Evolutionary conservation across 2,329 filamentous ascomycete species (phyloP).

Genomic region (Xylaria sp.): DNA sequence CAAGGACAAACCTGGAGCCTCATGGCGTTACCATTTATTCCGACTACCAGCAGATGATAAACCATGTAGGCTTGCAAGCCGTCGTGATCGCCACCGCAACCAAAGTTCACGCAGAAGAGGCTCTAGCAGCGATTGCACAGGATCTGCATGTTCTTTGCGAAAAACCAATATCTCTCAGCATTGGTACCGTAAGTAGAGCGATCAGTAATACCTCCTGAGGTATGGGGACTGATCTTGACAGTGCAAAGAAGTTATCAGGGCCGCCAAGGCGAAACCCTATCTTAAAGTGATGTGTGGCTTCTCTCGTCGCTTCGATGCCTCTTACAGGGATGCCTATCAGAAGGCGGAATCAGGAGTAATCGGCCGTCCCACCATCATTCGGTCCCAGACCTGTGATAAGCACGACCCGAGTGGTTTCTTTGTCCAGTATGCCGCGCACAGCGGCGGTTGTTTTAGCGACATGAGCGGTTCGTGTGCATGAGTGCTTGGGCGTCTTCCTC

Average conservation of each 20-base stretch:
- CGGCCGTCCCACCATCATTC: slow-evolving; percentile 68
- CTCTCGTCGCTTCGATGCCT: slow-evolving; percentile 72
- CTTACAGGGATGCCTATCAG: slow-evolving; percentile 68
- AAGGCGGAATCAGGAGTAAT: slow-evolving; percentile 65
- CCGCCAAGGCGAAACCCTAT: slow-evolving; percentile 54
- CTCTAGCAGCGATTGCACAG: slow-evolving; percentile 64
- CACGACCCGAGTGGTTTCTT: slow-evolving; percentile 73
- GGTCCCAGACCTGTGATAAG: slow-evolving; percentile 74
- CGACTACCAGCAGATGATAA: background rate
- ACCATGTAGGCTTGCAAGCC: slow-evolving; percentile 34
- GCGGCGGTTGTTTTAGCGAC: slow-evolving; percentile 72
- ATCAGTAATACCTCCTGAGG: background rate
- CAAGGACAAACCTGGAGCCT: slow-evolving; percentile 51
- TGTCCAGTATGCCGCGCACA: slow-evolving; percentile 71
- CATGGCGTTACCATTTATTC: background rate
- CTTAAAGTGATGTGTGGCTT: slow-evolving; percentile 75
- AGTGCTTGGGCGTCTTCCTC: background rate
- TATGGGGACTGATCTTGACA: slow-evolving; percentile 49
- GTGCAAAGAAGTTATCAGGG: slow-evolving; percentile 69
- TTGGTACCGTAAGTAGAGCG: background rate
- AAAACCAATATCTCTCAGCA: slow-evolving; percentile 63
- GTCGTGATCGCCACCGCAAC: slow-evolving; percentile 55
- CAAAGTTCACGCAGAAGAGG: slow-evolving; percentile 66
- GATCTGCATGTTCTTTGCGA: slow-evolving; percentile 68
- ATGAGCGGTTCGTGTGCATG: background rate